A percentile compares a stretch with the other conserved stretches of the same genome.
Evolutionary conservation across 2,329 filamentous ascomycete species (phyloP).

Genomic region (Dryadomyces quercus-mongolicae): DNA sequence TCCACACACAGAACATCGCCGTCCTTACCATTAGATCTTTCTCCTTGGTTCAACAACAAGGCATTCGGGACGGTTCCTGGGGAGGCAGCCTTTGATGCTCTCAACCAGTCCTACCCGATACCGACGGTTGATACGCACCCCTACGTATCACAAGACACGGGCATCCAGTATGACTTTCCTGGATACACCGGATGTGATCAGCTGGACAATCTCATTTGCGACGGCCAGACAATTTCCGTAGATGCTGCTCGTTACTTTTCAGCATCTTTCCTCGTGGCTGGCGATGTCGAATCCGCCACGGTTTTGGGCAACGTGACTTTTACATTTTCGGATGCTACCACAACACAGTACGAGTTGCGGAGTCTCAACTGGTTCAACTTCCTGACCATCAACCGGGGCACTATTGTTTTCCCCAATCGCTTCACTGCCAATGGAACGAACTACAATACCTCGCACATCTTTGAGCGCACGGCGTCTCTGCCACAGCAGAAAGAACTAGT

Average conservation of each 20-base stretch:
- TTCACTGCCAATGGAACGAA: constrained; percentile 27
- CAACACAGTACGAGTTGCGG: constrained; percentile 26
- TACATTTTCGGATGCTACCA: constrained; percentile 24
- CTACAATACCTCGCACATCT: constrained; percentile 31
- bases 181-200: constrained; percentile 22
- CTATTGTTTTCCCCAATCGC: constrained; percentile 29
- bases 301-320: constrained; percentile 29
- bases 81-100: constrained; percentile 30
- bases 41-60: constrained; percentile 31
- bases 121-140: neutral
- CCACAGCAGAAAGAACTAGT: constrained; percentile 23
- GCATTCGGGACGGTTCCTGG: constrained; percentile 30
- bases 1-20: neutral
- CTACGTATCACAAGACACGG: constrained; percentile 17
- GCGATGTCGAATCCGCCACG: constrained; percentile 23
- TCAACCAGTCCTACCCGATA: constrained; percentile 29
- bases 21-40: constrained; percentile 21
- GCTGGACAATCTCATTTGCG: constrained; percentile 30
- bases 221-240: constrained; percentile 19
- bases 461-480: constrained; percentile 28
- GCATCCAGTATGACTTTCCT: constrained; percentile 28
- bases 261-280: constrained; percentile 15
- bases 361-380: constrained; percentile 25
- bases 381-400: constrained; percentile 23
- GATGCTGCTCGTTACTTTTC: constrained; percentile 3